Evolutionary conservation across 108 stramenopile genomes (phyloP).

Genomic region (Skeletonema grethae): DNA sequence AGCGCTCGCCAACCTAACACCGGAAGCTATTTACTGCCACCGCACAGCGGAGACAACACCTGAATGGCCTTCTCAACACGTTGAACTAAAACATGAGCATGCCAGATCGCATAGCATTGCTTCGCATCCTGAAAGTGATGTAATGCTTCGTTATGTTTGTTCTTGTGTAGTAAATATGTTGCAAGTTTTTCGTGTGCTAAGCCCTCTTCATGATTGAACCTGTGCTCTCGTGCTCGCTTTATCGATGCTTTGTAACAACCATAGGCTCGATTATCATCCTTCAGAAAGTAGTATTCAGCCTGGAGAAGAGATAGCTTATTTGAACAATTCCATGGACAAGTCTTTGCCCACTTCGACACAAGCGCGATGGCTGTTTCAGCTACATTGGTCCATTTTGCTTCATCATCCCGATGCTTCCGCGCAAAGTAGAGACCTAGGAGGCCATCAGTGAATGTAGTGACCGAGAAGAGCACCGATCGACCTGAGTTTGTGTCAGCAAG

Average conservation of each 20-base stretch:
- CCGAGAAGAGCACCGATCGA: constrained; percentile 8
- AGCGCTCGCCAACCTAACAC: too few species aligned
- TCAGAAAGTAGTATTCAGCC: constrained; percentile 52
- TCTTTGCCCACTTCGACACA: constrained; percentile 40
- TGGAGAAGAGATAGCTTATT: constrained; percentile 52
- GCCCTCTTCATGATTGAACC: constrained; percentile 56
- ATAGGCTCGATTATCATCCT: constrained; percentile 34
- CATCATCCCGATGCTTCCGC: constrained; percentile 27
- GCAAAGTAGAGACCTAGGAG: constrained; percentile 46
- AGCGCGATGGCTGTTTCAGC: constrained; percentile 13
- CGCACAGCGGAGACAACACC: constrained; percentile 23
- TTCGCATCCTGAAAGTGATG: constrained; percentile 39
- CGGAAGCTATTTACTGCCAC: background rate
- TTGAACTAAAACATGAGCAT: constrained; percentile 47
- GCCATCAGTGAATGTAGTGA: constrained; percentile 50
- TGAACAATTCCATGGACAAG: constrained; percentile 51
- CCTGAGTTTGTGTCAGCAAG: background rate
- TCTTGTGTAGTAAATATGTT: constrained; percentile 26
- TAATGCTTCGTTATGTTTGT: constrained; percentile 21
- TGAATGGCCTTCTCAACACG: constrained; percentile 34
- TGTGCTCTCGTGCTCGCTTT: constrained; percentile 39
- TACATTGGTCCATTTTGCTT: constrained; percentile 31
- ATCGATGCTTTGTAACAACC: constrained; percentile 47
- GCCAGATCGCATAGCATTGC: constrained; percentile 53
- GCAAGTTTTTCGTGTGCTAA: constrained; percentile 54